Base-by-base conservation (phyloP, 2,329 filamentous ascomycete genomes). In the Penicillium sp. region DNA sequence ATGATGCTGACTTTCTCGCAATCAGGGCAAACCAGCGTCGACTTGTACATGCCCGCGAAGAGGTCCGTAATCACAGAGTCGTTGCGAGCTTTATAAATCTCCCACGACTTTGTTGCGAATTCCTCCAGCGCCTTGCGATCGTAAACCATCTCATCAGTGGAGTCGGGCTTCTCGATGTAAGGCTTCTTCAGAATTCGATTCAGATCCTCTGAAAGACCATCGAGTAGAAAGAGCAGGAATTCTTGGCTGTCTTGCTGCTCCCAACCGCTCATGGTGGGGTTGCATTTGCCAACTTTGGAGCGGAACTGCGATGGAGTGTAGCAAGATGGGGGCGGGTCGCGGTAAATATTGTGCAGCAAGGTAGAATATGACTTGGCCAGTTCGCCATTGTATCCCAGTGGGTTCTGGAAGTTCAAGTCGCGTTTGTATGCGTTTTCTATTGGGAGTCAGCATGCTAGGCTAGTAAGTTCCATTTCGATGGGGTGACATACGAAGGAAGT, bases 1-100 rank as follows among this genome's bases (percentile, higher is more conserved):
- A 92, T 96, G 54, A 98, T 95, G 75, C 89, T 95, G 65, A 96
- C 84, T 68, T 96, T 98, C 52, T 83, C 76, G 62, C 92, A 98
- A 6, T 76, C 77, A 0, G 92, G 92, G 58, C 92, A 98, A 47
- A 92, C 83, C 47, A 98, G 76, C 0, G 90, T 96, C 30, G 93
- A 96, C 69, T 96, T 95, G 75, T 96, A 98, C 75, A 96, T 87
- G 47, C 92, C 92, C 14, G 87, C 93, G 63, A 98, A 98, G 8
- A 98, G 74, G 59, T 98, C 92, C 40, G 87, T 90, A 50, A 95
- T 85, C 27, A 96, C 84, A 0, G 92, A 96, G 58, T 96, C 88
- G 51, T 98, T 95, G 35, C 92, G 82, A 47, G 83, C 82, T 57
- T 87, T 85, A 49, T 94, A 94, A 42, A 95, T 95, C 45, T 86